Conservation (phyloP, 2,329 filamentous ascomycete species). For the Alternaria angustiovoidea region DNA sequence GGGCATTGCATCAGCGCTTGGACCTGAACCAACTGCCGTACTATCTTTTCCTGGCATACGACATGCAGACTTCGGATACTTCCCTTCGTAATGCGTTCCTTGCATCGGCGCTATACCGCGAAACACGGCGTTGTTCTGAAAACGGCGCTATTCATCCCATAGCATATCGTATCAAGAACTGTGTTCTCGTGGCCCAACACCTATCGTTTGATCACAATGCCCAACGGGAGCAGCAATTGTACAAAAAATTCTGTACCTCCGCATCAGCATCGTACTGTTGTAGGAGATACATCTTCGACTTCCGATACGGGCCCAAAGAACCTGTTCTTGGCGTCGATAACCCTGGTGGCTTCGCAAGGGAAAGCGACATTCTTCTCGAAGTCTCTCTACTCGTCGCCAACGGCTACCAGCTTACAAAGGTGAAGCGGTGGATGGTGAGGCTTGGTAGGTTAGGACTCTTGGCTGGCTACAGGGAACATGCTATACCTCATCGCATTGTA, state of each 20-base stretch:
- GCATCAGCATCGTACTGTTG: background rate
- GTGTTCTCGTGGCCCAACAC: conserved; percentile 2
- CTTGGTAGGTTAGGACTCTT: conserved; percentile 7
- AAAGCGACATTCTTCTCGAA: conserved; percentile 3
- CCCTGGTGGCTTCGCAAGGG: background rate
- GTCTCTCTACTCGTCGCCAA: conserved; percentile 9
- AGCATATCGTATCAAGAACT: background rate
- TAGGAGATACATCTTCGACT: background rate
- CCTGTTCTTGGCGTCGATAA: background rate
- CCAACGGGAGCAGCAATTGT: background rate
- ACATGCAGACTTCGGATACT: background rate
- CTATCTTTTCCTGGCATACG: background rate
- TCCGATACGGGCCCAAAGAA: background rate
- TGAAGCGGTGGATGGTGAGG: conserved; percentile 6
- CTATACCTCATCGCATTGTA: too few species aligned
- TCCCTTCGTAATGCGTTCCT: background rate
- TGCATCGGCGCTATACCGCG: background rate
- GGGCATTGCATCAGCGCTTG: background rate
- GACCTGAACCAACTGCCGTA: background rate
- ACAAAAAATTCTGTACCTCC: background rate
- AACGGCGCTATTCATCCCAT: background rate
- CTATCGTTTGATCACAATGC: background rate
- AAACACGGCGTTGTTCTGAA: background rate
- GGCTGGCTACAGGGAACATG: background rate
- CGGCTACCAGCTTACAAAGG: conserved; percentile 3